Evolutionary conservation across 306 rosid species (phyloP), one percentile per base, ranked within the genome.

Genomic region (Medicago arabica): DNA sequence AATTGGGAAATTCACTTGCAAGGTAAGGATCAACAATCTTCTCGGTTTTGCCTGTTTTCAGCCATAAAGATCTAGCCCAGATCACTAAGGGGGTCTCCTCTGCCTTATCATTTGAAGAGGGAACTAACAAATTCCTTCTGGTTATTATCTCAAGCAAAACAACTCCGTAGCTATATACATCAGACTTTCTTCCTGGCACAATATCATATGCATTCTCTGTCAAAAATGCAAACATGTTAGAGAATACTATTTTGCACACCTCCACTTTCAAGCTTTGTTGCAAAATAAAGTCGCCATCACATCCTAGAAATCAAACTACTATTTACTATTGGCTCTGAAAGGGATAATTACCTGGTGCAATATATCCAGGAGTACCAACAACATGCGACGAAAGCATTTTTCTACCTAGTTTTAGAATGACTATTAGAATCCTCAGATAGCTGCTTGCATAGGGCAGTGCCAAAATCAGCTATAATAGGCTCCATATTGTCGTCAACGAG

Each of bases 401-500:
- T 17, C 57, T 85, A 88, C 19, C 57, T 85, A 88, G 85, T 78
- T 85, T 88, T 6, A 65, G 83, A 80, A 7, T 85, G 71, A 54
- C 14, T 53, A 38, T 38, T 9, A 54, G 65, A 71, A 36, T 71
- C 50, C 50, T 51, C 63, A 70, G 4, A 1, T 49, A 34, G 81
- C 76, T 85, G 81, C 76, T 87, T 13, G 53, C 78, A 80, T 65
- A 83, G 85, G 66, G 97, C 96, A 39, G 91, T 86, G 12, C 98
- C 97, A 25, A 93, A 91, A 84, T 93, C 97, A 18, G 83, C 72
- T 3, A 93, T 89, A 67, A 72, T 82, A 49, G 97, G 92, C 81
- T 84, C 96, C 98, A 91, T 86, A 10, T 91, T 91, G 16, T 82
- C 78, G 66, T 91, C 96, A 23, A 91, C 50, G 63, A 93, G 97